Conservation (phyloP, 495 filamentous ascomycete genomes). For the Hypoxylon lienhwacheense region DNA sequence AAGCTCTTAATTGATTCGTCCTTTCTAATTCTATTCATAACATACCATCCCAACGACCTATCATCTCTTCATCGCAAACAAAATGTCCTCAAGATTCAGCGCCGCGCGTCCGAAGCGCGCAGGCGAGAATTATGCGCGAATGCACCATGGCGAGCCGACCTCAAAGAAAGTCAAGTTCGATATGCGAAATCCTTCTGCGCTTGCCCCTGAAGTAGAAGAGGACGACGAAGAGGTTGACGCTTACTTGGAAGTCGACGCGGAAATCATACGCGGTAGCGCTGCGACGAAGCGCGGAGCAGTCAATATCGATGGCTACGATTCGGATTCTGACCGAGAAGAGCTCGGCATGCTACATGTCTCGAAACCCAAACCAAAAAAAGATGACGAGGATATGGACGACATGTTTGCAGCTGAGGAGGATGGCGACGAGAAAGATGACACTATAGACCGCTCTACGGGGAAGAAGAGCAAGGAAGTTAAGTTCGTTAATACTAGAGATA, state of each 20-base stretch:
- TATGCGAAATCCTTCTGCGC: conserved; percentile 85
- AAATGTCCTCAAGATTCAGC: conserved; percentile 64
- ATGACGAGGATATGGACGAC: conserved; percentile 68
- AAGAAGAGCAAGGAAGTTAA: conserved; percentile 79
- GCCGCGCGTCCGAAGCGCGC: conserved; percentile 79
- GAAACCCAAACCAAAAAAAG: conserved; percentile 45
- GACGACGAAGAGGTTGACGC: conserved; percentile 62
- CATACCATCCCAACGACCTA: not conserved
- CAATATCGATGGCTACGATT: conserved; percentile 95
- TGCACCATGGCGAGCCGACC: conserved; percentile 63
- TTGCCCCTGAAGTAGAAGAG: conserved; percentile 73
- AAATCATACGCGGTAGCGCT: conserved; percentile 84
- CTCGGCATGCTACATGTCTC: conserved; percentile 30
- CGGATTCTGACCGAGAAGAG: conserved; percentile 84
- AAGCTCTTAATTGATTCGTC: not conserved
- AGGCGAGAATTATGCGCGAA: conserved; percentile 75
- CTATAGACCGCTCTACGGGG: conserved; percentile 47
- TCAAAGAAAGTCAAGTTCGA: conserved; percentile 93
- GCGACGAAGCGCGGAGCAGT: conserved; percentile 87
- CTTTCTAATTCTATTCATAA: conserved; percentile 2
- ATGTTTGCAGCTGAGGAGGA: conserved; percentile 86
- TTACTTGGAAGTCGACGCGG: conserved; percentile 66
- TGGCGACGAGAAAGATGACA: conserved; percentile 58
- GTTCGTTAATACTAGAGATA: conserved; percentile 74
- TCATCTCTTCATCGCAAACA: conserved; percentile 1